These are phyloP conservation scores for Nothophaeocryptopus gaeumannii DNA, from an alignment of 2,329 filamentous ascomycete genomes.

Conservation along the genomic window DNA sequence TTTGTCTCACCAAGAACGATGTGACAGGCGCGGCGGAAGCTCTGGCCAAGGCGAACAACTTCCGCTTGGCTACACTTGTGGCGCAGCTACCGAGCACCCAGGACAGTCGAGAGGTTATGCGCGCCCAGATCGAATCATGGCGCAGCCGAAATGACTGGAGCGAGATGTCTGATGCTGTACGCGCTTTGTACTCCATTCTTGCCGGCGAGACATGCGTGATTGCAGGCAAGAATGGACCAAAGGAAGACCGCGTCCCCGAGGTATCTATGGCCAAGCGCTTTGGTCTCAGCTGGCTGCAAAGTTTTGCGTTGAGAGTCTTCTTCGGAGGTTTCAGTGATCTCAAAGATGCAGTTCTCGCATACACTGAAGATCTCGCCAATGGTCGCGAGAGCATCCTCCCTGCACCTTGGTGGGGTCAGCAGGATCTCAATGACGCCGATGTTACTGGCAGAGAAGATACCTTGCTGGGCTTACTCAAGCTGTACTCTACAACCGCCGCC, in stretches of 20 bases:
- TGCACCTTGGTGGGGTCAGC: conserved; percentile 57
- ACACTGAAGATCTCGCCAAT: conserved; percentile 68
- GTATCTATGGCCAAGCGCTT: conserved; percentile 84
- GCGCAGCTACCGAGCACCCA: conserved; percentile 75
- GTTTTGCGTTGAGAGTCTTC: conserved; percentile 88
- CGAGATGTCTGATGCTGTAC: conserved; percentile 79
- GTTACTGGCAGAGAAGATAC: conserved; percentile 65
- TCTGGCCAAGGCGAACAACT: conserved; percentile 72
- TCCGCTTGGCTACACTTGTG: conserved; percentile 79
- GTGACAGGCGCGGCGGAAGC: conserved; percentile 78
- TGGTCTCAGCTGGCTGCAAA: conserved; percentile 85
- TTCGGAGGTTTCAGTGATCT: conserved; percentile 71
- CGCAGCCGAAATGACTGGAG: conserved; percentile 76
- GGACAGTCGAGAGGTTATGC: conserved; percentile 69
- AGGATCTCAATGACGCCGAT: conserved; percentile 2
- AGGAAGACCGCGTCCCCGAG: conserved; percentile 75
- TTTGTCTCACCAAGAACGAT: conserved; percentile 73
- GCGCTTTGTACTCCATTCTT: conserved; percentile 84
- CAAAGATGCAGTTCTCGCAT: conserved; percentile 68
- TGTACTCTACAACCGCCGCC: conserved; percentile 40
- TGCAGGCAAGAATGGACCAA: conserved; percentile 70
- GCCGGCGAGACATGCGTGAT: conserved; percentile 83
- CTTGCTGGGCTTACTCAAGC: conserved; percentile 80
- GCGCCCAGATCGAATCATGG: conserved; percentile 80
- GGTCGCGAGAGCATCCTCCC: conserved; percentile 68